Evolutionary conservation across 2,329 filamentous ascomycete species (phyloP).

Genomic region (Beauveria scarabaeidicola): DNA sequence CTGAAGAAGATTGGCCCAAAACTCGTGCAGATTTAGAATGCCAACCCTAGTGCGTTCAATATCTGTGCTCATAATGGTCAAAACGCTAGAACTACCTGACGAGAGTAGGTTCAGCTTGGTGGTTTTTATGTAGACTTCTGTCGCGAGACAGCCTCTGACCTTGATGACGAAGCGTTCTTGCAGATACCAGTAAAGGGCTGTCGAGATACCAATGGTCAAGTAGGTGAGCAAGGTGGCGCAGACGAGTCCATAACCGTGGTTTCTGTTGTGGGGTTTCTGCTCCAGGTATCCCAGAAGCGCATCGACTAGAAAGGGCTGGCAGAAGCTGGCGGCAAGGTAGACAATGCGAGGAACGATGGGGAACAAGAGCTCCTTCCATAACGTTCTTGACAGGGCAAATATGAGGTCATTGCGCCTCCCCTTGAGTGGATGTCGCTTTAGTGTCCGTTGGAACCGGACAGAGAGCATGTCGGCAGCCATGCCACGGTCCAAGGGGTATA

Average conservation of each 20-base stretch:
- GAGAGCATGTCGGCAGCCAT: neutral
- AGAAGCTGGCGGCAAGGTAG: constrained; percentile 26
- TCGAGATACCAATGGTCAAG: constrained; percentile 23
- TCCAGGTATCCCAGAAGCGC: constrained; percentile 21
- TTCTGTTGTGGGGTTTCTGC: constrained; percentile 9
- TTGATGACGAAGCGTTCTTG: constrained; percentile 20
- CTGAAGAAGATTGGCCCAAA: constrained; percentile 18
- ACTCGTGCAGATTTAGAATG: constrained; percentile 25
- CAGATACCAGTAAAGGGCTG: constrained; percentile 26
- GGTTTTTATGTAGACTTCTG: constrained; percentile 18
- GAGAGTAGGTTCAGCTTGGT: constrained; percentile 18
- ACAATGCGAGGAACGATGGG: constrained; percentile 24
- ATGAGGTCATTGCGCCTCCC: neutral
- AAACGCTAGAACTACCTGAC: constrained; percentile 23
- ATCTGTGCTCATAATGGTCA: constrained; percentile 34
- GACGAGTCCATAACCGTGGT: constrained; percentile 27
- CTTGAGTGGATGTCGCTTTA: neutral
- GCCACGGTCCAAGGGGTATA: neutral
- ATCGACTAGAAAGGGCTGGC: constrained; percentile 28
- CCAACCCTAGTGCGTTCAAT: constrained; percentile 28
- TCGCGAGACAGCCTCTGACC: constrained; percentile 17
- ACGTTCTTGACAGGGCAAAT: constrained; percentile 14
- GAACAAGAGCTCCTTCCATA: constrained; percentile 20
- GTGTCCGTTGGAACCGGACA: neutral
- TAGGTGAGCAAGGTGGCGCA: constrained; percentile 26